Percentiles rank a stretch among this genome's conserved stretches.
Evolutionary conservation across 176 grass and related monocot genomes (phyloP).

Genomic region (Lolium perenne): DNA sequence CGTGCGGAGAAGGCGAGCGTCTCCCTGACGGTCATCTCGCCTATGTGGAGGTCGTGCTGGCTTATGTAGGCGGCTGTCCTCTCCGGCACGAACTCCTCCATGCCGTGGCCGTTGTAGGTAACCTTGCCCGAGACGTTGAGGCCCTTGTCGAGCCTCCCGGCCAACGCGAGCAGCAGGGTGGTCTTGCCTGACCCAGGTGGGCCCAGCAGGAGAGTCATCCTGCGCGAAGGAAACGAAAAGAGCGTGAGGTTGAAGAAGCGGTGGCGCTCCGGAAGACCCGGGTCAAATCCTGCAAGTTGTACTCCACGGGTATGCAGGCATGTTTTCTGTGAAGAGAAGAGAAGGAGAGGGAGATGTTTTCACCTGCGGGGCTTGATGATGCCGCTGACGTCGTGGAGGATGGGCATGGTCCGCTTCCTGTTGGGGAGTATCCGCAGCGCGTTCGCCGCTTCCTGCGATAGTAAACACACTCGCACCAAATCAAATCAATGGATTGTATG

Average conservation of each 20-base stretch:
- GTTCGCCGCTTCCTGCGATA: conserved; percentile 68
- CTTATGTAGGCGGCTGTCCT: conserved; percentile 95
- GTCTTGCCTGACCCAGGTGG: conserved; percentile 96
- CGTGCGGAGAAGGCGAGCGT: conserved; percentile 89
- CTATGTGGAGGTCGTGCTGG: conserved; percentile 95
- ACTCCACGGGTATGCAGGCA: background rate
- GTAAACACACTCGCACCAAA: conserved; percentile 4
- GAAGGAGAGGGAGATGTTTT: background rate
- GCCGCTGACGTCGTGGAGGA: conserved; percentile 89
- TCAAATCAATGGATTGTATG: conserved; percentile 2
- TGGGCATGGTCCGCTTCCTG: conserved; percentile 69
- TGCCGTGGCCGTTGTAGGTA: conserved; percentile 87
- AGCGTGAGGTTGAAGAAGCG: conserved; percentile 37
- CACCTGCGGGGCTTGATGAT: conserved; percentile 92
- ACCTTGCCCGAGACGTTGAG: conserved; percentile 74
- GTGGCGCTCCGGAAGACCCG: background rate
- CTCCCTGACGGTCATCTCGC: conserved; percentile 96
- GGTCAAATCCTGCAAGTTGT: background rate
- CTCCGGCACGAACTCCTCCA: conserved; percentile 91
- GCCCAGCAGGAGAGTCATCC: conserved; percentile 93
- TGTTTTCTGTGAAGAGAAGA: background rate
- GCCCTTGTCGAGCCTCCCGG: conserved; percentile 74
- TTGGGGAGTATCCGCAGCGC: conserved; percentile 68
- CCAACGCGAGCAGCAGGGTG: conserved; percentile 81
- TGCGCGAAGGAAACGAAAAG: conserved; percentile 41